Percentiles rank a stretch among this genome's conserved stretches.
Evolutionary conservation across 1,139 yeast genomes (phyloP).

Genomic region (Keqinozyma sinolaborantium): DNA sequence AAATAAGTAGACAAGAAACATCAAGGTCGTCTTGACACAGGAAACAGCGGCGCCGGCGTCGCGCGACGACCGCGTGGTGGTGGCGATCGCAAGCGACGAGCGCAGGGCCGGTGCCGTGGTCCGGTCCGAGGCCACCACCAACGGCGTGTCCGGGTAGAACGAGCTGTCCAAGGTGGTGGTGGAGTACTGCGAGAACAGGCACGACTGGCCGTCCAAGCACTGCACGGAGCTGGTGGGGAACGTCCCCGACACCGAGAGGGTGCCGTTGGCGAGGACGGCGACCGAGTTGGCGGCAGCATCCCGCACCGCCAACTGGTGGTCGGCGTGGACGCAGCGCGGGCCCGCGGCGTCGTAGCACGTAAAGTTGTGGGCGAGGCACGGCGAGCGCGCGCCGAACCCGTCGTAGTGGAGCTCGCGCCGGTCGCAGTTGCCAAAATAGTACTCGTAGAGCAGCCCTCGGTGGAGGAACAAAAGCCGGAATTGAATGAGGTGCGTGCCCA

Average conservation of each 20-base stretch:
- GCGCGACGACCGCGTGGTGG: not conserved
- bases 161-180: conserved; percentile 4
- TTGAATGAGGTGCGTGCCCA: conserved; percentile 10
- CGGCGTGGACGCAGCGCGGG: conserved; percentile 4
- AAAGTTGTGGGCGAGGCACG: conserved; percentile 9
- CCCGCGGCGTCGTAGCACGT: conserved; percentile 4
- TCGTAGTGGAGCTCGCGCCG: conserved; percentile 7
- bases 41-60: too few relatives aligned
- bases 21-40: too few relatives aligned
- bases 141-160: conserved; percentile 5
- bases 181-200: conserved; percentile 7
- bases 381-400: conserved; percentile 5
- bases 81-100: not conserved
- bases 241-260: conserved; percentile 5
- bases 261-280: not conserved
- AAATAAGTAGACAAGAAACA: too few relatives aligned
- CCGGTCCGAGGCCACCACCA: conserved; percentile 3
- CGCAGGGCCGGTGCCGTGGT: not conserved
- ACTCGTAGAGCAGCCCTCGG: conserved; percentile 7
- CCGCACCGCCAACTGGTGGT: conserved; percentile 4
- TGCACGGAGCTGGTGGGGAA: conserved; percentile 7
- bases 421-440: conserved; percentile 13
- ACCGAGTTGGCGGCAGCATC: conserved; percentile 3
- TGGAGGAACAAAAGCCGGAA: conserved; percentile 10
- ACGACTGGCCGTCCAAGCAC: conserved; percentile 7